Base-by-base conservation (phyloP, 768 basidiomycete species). In the Termitomyces sp. region DNA sequence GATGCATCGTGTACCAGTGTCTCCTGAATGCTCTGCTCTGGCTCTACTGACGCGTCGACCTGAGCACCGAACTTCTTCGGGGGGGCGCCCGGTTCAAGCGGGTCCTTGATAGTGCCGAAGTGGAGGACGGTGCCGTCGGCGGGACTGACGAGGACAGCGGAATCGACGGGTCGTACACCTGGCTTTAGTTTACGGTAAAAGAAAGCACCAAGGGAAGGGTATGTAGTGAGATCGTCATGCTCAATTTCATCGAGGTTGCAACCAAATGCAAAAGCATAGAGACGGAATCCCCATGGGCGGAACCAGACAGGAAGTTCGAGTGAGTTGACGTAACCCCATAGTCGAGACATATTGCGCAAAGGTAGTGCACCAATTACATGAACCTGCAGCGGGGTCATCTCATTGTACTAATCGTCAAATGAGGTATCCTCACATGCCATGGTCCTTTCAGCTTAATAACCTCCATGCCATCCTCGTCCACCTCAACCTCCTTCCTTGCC, bases 291-390 rank as follows among this genome's bases (percentile, higher is more conserved):
- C 68, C 86, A 84, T 4, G 95, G 95, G n/a, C 97, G 82, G 73
- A 94, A 82, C 95, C 95, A 99, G 59, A 95, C 79, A 32, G 97
- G 97, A 5, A 99, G 83, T 65, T 94, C 89, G 61, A 95, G 80
- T 1, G 90, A 91, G 76, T 98, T 99, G 60, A 98, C 67, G 72
- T 95, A 95, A 6, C 97, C 97, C 95, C 96, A 98, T 5, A 98
- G 73, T 1, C 95, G 88, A n/a, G 96, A 98, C 69, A 98, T 85
- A 60, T 94, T 94, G 42, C 95, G 86, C 6, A 98, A 82, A 0
- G 97, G 97, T 1, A 99, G 82, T 10, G 95, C 95, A 52, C 95
- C 96, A 51, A 98, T 79, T 47, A 98, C 95, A 73, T 96, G 91
- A n/a, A 98, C 93, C 94, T 93, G 60, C 8, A 45, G 47, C 30